phyloP scores from a whole-genome alignment of 257 asterid species.

The Cordia subcordata region DNA sequence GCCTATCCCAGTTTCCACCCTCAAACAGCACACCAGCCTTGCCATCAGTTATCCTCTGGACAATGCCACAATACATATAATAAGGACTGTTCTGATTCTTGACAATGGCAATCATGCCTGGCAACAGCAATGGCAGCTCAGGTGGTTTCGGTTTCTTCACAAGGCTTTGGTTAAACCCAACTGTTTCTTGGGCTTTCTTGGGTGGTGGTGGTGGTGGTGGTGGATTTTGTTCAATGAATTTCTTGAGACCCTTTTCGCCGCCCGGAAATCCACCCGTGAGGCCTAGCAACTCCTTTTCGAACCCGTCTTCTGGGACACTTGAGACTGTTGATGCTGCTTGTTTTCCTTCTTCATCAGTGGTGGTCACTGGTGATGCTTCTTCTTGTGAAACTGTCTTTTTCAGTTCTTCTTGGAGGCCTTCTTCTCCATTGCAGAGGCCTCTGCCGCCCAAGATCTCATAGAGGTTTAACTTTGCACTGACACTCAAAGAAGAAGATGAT shows the following conservation, averaged over 20 bases:
- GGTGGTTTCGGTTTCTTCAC: slow-evolving; percentile 64
- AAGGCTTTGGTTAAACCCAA: slow-evolving; percentile 32
- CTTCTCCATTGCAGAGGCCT: slow-evolving; percentile 80
- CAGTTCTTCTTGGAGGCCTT: slow-evolving; percentile 51
- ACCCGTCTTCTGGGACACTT: slow-evolving; percentile 46
- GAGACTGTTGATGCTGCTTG: neutral
- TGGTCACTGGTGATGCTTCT: slow-evolving; percentile 19
- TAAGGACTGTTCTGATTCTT: slow-evolving; percentile 62
- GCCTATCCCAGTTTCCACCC: slow-evolving; percentile 86
- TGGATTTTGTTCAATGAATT: slow-evolving; percentile 64
- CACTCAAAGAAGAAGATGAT: slow-evolving; percentile 12
- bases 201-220: slow-evolving; percentile 31
- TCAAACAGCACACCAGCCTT: slow-evolving; percentile 84
- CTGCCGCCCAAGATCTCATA: slow-evolving; percentile 76
- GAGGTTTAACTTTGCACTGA: slow-evolving; percentile 71
- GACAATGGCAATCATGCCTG: slow-evolving; percentile 89
- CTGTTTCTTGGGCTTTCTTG: slow-evolving; percentile 5
- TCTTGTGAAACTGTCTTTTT: slow-evolving; percentile 32
- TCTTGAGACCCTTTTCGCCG: slow-evolving; percentile 69
- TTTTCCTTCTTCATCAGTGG: slow-evolving; percentile 14
- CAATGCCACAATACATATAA: slow-evolving; percentile 79
- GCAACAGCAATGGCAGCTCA: slow-evolving; percentile 66
- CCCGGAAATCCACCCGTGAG: slow-evolving; percentile 92
- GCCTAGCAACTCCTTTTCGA: slow-evolving; percentile 75
- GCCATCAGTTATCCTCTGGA: slow-evolving; percentile 89